A percentile compares a stretch with the other conserved stretches of the same genome.
These are phyloP conservation scores for Scedosporium dehoogii DNA, from an alignment of 2,329 filamentous ascomycete genomes.

Conservation along the genomic window DNA sequence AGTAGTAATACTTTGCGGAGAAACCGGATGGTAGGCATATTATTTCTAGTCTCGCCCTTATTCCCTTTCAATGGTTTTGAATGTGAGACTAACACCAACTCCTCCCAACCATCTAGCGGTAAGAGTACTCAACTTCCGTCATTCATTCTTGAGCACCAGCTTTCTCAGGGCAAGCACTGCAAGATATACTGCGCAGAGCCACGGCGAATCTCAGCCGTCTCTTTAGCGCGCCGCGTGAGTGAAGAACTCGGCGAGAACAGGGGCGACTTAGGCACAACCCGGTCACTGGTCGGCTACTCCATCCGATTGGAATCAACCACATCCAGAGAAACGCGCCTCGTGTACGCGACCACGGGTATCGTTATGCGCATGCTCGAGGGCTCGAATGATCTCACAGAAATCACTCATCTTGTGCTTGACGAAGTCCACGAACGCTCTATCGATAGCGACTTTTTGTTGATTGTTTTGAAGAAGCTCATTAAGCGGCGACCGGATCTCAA, in stretches of 20 bases:
- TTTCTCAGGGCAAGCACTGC: conserved; percentile 69
- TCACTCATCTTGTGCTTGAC: conserved; percentile 92
- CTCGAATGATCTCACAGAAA: conserved; percentile 73
- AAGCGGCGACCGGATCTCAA: conserved; percentile 71
- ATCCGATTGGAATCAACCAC: conserved; percentile 88
- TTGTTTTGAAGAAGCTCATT: conserved; percentile 80
- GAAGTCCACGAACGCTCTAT: conserved; percentile 96
- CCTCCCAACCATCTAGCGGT: conserved; percentile 37
- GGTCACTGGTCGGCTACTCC: conserved; percentile 87
- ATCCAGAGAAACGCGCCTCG: conserved; percentile 67
- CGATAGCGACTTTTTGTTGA: conserved; percentile 90
- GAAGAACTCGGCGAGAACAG: conserved; percentile 85
- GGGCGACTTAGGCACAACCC: conserved; percentile 68
- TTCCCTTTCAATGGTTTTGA: neutral
- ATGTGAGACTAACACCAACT: no score
- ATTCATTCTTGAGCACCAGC: conserved; percentile 82
- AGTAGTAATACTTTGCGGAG: conserved; percentile 87
- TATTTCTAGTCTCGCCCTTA: neutral
- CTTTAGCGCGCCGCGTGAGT: conserved; percentile 82
- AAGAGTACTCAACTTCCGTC: conserved; percentile 98
- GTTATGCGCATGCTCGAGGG: conserved; percentile 97
- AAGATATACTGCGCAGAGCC: conserved; percentile 96
- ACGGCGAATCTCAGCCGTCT: conserved; percentile 90
- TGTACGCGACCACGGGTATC: conserved; percentile 86
- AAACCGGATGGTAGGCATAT: conserved; percentile 66